phyloP scores from a whole-genome alignment of 805 yeast species.

The Saccharomyces kudriavzevii region DNA sequence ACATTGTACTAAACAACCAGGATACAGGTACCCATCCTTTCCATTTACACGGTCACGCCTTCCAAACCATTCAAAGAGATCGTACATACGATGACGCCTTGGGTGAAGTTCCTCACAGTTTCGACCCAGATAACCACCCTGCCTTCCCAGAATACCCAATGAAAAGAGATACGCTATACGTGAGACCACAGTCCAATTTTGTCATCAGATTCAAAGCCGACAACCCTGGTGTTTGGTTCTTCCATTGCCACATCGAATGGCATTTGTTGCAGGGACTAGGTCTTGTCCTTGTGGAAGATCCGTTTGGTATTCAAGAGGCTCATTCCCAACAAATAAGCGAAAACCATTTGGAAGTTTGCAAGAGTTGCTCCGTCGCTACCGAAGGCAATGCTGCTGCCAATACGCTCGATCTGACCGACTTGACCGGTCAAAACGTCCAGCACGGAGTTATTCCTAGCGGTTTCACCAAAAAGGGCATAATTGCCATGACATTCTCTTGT shows the following conservation, averaged over 20 bases:
- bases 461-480: slow-evolving; percentile 91
- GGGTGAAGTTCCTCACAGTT: slow-evolving; percentile 47
- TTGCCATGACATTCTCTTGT: slow-evolving; percentile 86
- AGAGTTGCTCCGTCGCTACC: slow-evolving; percentile 41
- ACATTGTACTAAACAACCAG: slow-evolving; percentile 72
- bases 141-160: slow-evolving; percentile 68
- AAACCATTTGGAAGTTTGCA: slow-evolving; percentile 54
- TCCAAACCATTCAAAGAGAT: slow-evolving; percentile 76
- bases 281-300: slow-evolving; percentile 74
- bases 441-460: slow-evolving; percentile 64
- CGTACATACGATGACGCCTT: slow-evolving; percentile 46
- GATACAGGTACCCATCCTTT: slow-evolving; percentile 95
- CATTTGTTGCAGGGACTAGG: slow-evolving; percentile 94
- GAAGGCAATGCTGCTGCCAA: slow-evolving; percentile 90
- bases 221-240: slow-evolving; percentile 97
- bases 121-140: slow-evolving; percentile 42
- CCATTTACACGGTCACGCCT: slow-evolving; percentile 86
- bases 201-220: slow-evolving; percentile 82
- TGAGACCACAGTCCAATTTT: slow-evolving; percentile 76
- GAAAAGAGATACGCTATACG: slow-evolving; percentile 74
- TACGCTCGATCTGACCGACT: slow-evolving; percentile 50
- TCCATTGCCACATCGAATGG: slow-evolving; percentile 99
- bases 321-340: slow-evolving; percentile 51
- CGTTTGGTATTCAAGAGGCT: slow-evolving; percentile 51
- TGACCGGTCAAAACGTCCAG: slow-evolving; percentile 72